Percentiles rank a stretch among this genome's conserved stretches.
These are phyloP conservation scores for Fraxinus baroniana DNA, from an alignment of 305 asterid genomes.

Conservation along the genomic window DNA sequence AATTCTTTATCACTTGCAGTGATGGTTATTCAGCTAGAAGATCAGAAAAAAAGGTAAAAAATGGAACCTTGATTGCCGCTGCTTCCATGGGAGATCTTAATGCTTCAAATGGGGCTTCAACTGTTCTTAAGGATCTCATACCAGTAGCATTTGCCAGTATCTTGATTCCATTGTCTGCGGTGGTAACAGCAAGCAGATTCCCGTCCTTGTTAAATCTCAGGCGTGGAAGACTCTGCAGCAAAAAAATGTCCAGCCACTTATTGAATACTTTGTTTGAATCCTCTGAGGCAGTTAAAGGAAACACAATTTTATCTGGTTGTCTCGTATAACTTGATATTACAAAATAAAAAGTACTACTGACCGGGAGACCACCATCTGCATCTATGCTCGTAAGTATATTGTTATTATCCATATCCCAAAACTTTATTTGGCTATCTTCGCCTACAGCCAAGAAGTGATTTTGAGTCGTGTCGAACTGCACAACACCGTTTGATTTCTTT, in stretches of 20 bases:
- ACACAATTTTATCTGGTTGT: constrained; percentile 5
- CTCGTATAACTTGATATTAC: constrained; percentile 7
- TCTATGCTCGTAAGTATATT: constrained; percentile 51
- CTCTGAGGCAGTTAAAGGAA: background rate
- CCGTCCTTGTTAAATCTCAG: constrained; percentile 95
- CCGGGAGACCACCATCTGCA: constrained; percentile 82
- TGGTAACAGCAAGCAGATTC: constrained; percentile 88
- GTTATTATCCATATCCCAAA: constrained; percentile 82
- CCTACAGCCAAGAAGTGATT: constrained; percentile 83
- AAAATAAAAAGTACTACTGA: constrained; percentile 33
- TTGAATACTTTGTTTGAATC: constrained; percentile 11
- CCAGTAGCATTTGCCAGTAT: constrained; percentile 85
- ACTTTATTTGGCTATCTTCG: constrained; percentile 74
- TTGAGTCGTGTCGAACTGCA: constrained; percentile 80
- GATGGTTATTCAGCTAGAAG: constrained; percentile 15
- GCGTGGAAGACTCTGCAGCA: constrained; percentile 77
- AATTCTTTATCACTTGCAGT: constrained; percentile 10
- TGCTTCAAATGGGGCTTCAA: constrained; percentile 77
- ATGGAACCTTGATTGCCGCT: constrained; percentile 68
- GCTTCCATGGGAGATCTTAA: constrained; percentile 81
- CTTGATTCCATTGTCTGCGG: constrained; percentile 89
- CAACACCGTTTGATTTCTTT: constrained; percentile 63
- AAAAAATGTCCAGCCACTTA: constrained; percentile 21
- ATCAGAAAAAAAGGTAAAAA: constrained; percentile 8
- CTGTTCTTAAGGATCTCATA: constrained; percentile 71